A percentile compares a stretch with the other conserved stretches of the same genome.
Evolutionary conservation across 768 basidiomycete species (phyloP).

Genomic region (Xerocomus spinulosus): DNA sequence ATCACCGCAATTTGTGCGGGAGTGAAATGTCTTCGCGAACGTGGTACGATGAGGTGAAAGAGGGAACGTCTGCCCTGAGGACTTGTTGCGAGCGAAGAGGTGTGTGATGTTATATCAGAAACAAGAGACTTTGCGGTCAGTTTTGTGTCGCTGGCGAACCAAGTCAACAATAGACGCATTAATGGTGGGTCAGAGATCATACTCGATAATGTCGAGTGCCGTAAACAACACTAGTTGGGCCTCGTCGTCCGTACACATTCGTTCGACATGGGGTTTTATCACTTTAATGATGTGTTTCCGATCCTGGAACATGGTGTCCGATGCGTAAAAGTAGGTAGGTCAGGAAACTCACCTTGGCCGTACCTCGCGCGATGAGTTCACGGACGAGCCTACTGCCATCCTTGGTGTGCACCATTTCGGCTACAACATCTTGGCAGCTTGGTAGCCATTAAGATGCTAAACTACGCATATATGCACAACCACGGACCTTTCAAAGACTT

Average conservation of each 20-base stretch:
- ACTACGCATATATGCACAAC: not conserved
- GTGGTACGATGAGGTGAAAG: constrained; percentile 78
- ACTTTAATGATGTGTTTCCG: constrained; percentile 88
- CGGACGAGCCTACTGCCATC: constrained; percentile 85
- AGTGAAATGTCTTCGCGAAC: constrained; percentile 82
- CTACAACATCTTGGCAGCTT: constrained; percentile 79
- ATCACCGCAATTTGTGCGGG: constrained; percentile 70
- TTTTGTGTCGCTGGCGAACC: constrained; percentile 73
- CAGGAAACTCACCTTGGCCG: constrained; percentile 59
- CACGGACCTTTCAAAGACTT: constrained; percentile 74
- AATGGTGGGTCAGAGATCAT: constrained; percentile 21
- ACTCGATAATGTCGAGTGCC: constrained; percentile 88
- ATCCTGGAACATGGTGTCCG: constrained; percentile 44
- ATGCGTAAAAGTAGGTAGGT: not conserved
- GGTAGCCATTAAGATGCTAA: constrained; percentile 1
- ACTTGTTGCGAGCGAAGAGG: constrained; percentile 52
- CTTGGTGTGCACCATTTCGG: constrained; percentile 92
- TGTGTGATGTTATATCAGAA: constrained; percentile 56
- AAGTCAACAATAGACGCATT: not conserved
- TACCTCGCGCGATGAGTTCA: constrained; percentile 77
- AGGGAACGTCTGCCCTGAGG: constrained; percentile 79
- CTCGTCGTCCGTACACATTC: constrained; percentile 85
- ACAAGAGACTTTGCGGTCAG: constrained; percentile 77
- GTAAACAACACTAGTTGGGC: constrained; percentile 89
- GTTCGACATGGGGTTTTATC: constrained; percentile 84